Evolutionary conservation across 192 early-diverging fungal species (phyloP).

Genomic region (Ambispora gerdemannii): DNA sequence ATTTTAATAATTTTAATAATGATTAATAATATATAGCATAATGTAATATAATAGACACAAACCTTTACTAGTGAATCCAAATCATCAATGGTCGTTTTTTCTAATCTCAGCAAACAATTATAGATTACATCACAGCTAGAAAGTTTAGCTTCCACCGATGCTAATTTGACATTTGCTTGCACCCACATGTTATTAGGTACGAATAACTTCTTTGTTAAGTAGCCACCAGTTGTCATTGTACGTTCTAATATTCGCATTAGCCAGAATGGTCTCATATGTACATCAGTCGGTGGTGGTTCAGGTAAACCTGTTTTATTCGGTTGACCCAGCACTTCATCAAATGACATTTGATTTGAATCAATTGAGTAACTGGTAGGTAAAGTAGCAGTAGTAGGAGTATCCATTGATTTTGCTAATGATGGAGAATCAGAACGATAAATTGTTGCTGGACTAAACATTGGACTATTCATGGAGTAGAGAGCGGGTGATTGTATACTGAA

Average conservation of each 20-base stretch:
- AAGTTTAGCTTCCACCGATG: constrained; percentile 38
- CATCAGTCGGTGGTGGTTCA: constrained; percentile 36
- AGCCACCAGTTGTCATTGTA: constrained; percentile 42
- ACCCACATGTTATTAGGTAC: constrained; percentile 41
- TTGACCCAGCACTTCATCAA: not conserved
- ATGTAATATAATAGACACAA: constrained; percentile 15
- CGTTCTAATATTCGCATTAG: constrained; percentile 42
- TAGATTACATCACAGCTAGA: constrained; percentile 37
- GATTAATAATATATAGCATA: constrained; percentile 16
- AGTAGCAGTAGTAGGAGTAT: no score
- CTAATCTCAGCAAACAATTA: constrained; percentile 31
- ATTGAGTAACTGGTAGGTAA: constrained; percentile 10
- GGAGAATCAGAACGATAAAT: not conserved
- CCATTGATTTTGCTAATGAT: not conserved
- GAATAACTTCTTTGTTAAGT: constrained; percentile 42
- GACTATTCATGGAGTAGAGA: constrained; percentile 19
- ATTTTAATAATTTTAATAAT: constrained; percentile 31
- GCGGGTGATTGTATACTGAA: constrained; percentile 12
- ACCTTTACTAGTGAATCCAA: constrained; percentile 35
- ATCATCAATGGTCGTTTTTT: constrained; percentile 19
- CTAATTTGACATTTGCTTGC: constrained; percentile 37
- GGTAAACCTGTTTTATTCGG: not conserved
- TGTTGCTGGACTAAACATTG: not conserved
- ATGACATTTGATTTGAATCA: not conserved
- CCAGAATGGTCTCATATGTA: constrained; percentile 42